Conservation (phyloP, 176 grass and related monocot genomes). For the Triticum turgidum region DNA sequence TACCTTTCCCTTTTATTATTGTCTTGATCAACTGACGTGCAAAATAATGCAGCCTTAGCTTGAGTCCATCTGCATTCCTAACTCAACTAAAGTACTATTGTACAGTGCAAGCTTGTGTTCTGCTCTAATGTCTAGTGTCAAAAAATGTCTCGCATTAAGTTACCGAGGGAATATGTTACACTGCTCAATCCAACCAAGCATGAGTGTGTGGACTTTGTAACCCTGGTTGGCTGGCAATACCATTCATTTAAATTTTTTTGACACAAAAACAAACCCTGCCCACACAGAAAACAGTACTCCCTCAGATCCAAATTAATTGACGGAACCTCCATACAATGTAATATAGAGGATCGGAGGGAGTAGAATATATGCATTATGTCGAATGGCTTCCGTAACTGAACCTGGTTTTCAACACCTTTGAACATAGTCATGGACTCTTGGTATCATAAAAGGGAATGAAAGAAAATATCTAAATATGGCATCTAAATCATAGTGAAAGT, state of each 20-base stretch:
- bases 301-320: too few species aligned
- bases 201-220: background rate
- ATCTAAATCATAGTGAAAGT: too few species aligned
- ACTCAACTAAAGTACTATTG: constrained; percentile 2
- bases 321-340: too few species aligned
- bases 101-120: background rate
- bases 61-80: background rate
- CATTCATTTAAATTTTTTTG: background rate
- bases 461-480: too few species aligned
- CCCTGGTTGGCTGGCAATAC: background rate
- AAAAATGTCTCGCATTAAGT: too few species aligned
- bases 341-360: too few species aligned
- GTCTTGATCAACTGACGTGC: background rate
- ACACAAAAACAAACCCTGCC: background rate
- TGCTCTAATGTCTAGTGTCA: too few species aligned
- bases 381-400: background rate
- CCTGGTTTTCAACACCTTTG: constrained; percentile 16
- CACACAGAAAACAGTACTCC: too few species aligned
- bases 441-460: background rate
- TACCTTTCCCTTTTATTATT: too few species aligned
- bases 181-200: background rate
- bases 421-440: background rate
- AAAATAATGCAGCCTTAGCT: background rate
- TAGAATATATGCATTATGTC: constrained; percentile 7
- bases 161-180: too few species aligned